phyloP scores from a whole-genome alignment of 306 rosid species.

The Pyrus betulifolia region DNA sequence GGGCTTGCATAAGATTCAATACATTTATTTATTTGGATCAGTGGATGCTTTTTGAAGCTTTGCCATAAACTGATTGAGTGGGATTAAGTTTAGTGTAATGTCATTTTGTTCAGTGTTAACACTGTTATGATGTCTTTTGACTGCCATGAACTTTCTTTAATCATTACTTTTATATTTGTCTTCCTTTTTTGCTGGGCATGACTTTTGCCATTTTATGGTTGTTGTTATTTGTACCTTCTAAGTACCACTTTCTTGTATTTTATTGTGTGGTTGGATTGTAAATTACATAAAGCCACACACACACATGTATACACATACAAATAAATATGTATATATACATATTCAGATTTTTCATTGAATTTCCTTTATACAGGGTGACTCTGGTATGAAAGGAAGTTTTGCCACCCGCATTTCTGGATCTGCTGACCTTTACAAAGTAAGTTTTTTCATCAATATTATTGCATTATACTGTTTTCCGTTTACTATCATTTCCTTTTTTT shows the following conservation, averaged over 20 bases:
- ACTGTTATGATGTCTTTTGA: not conserved
- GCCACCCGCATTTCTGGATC: conserved; percentile 95
- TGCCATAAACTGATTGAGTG: not conserved
- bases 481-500: not conserved
- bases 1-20: not conserved
- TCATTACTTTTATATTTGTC: not conserved
- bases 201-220: not conserved
- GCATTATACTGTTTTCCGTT: not conserved
- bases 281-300: not conserved
- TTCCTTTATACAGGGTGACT: conserved; percentile 49
- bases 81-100: not conserved
- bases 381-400: conserved; percentile 79
- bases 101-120: not conserved
- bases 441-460: conserved; percentile 14
- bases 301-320: not conserved
- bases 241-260: not conserved
- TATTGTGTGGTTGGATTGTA: not conserved
- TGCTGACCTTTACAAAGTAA: conserved; percentile 83
- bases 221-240: not conserved
- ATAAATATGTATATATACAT: not conserved
- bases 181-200: not conserved
- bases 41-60: not conserved
- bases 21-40: not conserved
- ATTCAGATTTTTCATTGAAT: conserved; percentile 6
- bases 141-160: not conserved